These are phyloP conservation scores for Fabrea salina DNA, from an alignment of 169 alveolate genomes.

Conservation along the genomic window DNA sequence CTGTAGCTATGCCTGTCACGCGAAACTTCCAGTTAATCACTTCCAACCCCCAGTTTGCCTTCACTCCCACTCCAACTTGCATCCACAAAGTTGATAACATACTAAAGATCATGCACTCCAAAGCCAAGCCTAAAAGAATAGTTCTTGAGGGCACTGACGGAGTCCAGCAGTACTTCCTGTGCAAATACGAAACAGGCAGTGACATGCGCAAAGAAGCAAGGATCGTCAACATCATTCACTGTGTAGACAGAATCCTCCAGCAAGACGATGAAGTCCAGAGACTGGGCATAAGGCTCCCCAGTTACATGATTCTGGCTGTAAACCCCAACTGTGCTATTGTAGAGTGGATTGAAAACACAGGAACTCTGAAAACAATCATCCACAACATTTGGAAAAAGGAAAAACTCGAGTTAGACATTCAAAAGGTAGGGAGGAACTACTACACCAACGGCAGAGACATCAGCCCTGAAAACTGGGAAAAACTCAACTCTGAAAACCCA, in stretches of 20 bases:
- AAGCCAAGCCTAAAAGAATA: constrained; percentile 61
- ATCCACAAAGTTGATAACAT: constrained; percentile 36
- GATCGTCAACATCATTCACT: constrained; percentile 55
- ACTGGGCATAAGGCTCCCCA: constrained; percentile 55
- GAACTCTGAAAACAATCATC: constrained; percentile 54
- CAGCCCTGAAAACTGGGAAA: constrained; percentile 52
- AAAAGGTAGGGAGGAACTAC: constrained; percentile 32
- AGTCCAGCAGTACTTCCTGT: constrained; percentile 38
- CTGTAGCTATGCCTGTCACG: not conserved
- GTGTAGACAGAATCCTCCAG: constrained; percentile 64
- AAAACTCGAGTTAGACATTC: constrained; percentile 33
- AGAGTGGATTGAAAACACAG: constrained; percentile 75
- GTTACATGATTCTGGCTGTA: constrained; percentile 39
- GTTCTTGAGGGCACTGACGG: constrained; percentile 49
- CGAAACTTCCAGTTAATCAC: not conserved
- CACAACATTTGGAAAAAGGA: constrained; percentile 37
- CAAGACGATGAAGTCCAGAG: constrained; percentile 49
- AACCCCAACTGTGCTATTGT: constrained; percentile 56
- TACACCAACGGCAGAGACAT: constrained; percentile 18
- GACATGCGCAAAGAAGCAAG: constrained; percentile 73
- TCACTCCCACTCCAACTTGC: constrained; percentile 35
- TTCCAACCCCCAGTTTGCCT: not conserved
- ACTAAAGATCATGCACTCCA: constrained; percentile 40
- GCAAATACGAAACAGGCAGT: constrained; percentile 48
- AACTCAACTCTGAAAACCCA: constrained; percentile 49